A percentile compares a stretch with the other conserved stretches of the same genome.
These are phyloP conservation scores for Mycotypha africana DNA, from an alignment of 371 early-diverging fungal species.

Conservation along the genomic window DNA sequence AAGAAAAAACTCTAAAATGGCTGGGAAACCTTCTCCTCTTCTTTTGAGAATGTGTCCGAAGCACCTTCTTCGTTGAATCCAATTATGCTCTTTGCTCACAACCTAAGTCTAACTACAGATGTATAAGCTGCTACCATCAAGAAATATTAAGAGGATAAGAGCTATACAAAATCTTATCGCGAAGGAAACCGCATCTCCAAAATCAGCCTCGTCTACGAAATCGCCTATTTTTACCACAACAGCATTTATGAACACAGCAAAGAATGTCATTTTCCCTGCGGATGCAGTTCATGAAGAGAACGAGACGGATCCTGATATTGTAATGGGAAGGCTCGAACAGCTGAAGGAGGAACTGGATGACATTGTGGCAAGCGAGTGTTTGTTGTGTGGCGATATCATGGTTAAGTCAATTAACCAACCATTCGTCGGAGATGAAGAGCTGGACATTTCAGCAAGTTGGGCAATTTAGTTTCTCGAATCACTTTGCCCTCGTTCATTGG, in stretches of 20 bases:
- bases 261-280: slow-evolving; percentile 20
- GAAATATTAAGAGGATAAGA: slow-evolving; percentile 34
- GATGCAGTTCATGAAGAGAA: slow-evolving; percentile 17
- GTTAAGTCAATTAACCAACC: slow-evolving; percentile 74
- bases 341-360: slow-evolving; percentile 20
- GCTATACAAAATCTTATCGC: slow-evolving; percentile 56
- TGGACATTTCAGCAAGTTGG: slow-evolving; percentile 52
- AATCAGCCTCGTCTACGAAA: neutral
- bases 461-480: slow-evolving; percentile 35
- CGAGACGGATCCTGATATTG: slow-evolving; percentile 62
- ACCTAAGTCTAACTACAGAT: slow-evolving; percentile 22
- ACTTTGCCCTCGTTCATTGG: too few relatives aligned
- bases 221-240: slow-evolving; percentile 24
- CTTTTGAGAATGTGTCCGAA: too few relatives aligned
- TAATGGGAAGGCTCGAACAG: slow-evolving; percentile 66
- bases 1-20: neutral
- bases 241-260: slow-evolving; percentile 38
- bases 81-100: too few relatives aligned
- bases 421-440: slow-evolving; percentile 57
- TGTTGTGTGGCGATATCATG: slow-evolving; percentile 84
- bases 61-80: too few relatives aligned
- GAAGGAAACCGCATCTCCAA: slow-evolving; percentile 27
- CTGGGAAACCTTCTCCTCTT: neutral
- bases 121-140: slow-evolving; percentile 21
- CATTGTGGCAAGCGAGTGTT: slow-evolving; percentile 15